Evolutionary conservation across 495 filamentous ascomycete species (phyloP), one percentile per base, ranked within the genome.

Genomic region (Podospora pseudoanserina): DNA sequence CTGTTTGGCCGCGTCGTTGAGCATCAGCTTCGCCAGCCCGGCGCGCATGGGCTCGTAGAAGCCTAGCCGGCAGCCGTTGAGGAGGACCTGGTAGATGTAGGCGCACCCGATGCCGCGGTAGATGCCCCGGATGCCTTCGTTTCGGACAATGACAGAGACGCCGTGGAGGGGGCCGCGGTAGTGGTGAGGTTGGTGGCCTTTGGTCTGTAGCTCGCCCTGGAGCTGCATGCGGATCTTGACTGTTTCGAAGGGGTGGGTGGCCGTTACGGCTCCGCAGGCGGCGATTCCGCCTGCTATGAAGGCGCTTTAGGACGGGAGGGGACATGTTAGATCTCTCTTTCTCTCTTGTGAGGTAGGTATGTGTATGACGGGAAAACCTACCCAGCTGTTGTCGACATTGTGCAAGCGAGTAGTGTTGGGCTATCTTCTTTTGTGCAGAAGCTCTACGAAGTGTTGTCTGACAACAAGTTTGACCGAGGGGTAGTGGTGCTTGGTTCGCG

Each of bases 201-300:
- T 97, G 26, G 88, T 81, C 73, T 97, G 92, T 65, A 99, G 85
- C 83, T 99, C 95, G 77, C 95, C 95, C 77, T 99, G 95, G 63
- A 99, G 82, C 85, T 99, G 95, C 83, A 99, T 86, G 71, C 94
- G 92, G 77, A 98, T 99, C 87, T 99, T 99, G 67, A 98, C 93
- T 6, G 95, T 98, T 81, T 99, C 95, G 82, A 98, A 97, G 68
- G 93, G 92, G 79, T 99, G 95, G 54, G 95, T 99, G 60, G 96
- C 94, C 4, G 95, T 98, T 63, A 99, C 96, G 64, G 95, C 95
- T 71, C 95, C 95, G 80, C 93, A 97, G 64, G 96, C 95, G 71
- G 95, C 95, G 76, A 98, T 91, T 69, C 95, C 95, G 77, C 95
- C 95, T 28, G 95, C 93, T 71, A 98, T 85, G 84, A 99, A 99